Evolutionary conservation across 2,329 filamentous ascomycete genomes (phyloP), one percentile per base, ranked within the genome.

Genomic region (Geoglossum cookeanum): DNA sequence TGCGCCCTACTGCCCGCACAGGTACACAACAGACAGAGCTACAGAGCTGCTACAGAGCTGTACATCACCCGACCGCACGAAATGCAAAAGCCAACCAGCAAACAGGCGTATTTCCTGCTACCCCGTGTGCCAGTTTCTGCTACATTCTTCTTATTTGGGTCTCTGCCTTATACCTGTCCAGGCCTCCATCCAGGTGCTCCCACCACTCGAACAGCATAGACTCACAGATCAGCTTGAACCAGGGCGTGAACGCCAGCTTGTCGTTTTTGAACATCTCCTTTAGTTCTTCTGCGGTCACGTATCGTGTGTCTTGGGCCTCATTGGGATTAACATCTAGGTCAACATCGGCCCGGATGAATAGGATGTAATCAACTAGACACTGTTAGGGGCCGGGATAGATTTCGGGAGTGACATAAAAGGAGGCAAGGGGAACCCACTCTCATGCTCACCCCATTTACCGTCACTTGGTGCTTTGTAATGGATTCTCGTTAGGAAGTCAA

Each of bases 171-270:
- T 91, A 95, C 72, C 87, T 84, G 60, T 94, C 85, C 63, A 97
- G 75, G 8, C 85, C 86, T 29, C 78, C 74, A 64, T 69, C 84
- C 58, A 97, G 78, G 71, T 86, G 82, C 67, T 83, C 76, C 92
- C 92, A 98, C 92, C 92, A 98, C 70, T 96, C 85, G 65, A 94
- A 98, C 47, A 98, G 79, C 87, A 97, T 90, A 54, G 87, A 89
- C 70, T 97, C 79, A 78, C 92, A 98, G 67, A 98, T 97, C 63
- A 98, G 83, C 77, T 95, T 95, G 77, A 98, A 98, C 92, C 92
- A 98, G 1, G 92, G 92, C 0, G 92, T 98, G 71, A 97, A 97
- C 65, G 84, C 85, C 64, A 94, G 76, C 56, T 72, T 76, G 3
- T 85, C 80, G 66, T 96, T 84, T 65, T 83, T 74, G 70, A 98